These are phyloP conservation scores for Hygrophoropsis aurantiaca DNA, from an alignment of 768 basidiomycete species.

Conservation along the genomic window DNA sequence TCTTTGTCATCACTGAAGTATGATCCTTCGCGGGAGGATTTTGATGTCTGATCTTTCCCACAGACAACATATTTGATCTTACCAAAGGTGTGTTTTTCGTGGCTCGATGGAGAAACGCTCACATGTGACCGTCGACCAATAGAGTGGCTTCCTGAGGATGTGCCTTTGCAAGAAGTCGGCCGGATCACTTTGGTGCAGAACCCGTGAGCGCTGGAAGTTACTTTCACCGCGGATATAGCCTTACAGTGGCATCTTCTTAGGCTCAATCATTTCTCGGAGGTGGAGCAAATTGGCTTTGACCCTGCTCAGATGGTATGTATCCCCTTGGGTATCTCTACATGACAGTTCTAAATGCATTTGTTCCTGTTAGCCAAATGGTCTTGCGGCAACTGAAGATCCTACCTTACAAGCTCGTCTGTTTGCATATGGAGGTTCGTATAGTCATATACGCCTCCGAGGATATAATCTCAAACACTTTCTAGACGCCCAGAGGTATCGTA, in stretches of 20 bases:
- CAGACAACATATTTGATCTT: constrained; percentile 51
- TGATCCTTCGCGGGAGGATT: background rate
- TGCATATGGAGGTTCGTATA: constrained; percentile 47
- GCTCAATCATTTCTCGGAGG: constrained; percentile 33
- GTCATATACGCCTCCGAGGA: background rate
- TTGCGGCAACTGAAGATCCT: constrained; percentile 55
- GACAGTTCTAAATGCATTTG: background rate
- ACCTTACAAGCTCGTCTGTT: constrained; percentile 59
- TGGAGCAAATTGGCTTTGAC: constrained; percentile 47
- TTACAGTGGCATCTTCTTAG: constrained; percentile 3
- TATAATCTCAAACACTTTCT: background rate
- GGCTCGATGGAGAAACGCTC: background rate
- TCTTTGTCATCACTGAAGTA: background rate
- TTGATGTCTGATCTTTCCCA: constrained; percentile 1
- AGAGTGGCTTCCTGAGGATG: constrained; percentile 37
- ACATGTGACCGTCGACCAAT: constrained; percentile 1
- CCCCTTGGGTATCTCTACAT: background rate
- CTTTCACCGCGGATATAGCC: background rate
- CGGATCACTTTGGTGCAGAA: constrained; percentile 39
- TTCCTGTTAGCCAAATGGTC: constrained; percentile 23
- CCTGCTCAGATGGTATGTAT: constrained; percentile 46
- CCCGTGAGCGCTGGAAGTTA: constrained; percentile 22
- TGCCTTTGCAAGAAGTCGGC: constrained; percentile 35
- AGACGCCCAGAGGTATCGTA: constrained; percentile 41
- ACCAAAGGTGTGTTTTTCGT: constrained; percentile 36